These are phyloP conservation scores for Peronospora destructor DNA, from an alignment of 352 stramenopile species.

Conservation along the genomic window DNA sequence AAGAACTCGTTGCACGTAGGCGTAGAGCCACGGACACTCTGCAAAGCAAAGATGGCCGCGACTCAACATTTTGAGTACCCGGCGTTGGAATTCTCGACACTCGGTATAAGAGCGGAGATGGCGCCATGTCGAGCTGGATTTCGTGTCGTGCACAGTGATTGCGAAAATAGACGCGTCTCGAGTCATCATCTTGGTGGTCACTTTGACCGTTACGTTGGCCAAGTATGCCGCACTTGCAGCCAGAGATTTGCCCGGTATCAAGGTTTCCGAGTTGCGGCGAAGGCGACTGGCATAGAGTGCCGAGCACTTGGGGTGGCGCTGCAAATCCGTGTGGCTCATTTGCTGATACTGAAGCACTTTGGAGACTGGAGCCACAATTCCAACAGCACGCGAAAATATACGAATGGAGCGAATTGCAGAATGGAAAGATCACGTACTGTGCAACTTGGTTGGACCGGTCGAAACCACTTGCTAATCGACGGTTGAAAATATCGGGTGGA, in stretches of 20 bases:
- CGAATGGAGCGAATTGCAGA: constrained; percentile 12
- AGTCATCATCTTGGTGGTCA: constrained; percentile 24
- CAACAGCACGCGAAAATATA: neutral
- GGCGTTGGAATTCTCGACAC: constrained; percentile 32
- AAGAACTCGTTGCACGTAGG: constrained; percentile 31
- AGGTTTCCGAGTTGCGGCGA: constrained; percentile 5
- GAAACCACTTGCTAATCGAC: constrained; percentile 8
- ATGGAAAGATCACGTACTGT: constrained; percentile 11
- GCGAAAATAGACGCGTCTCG: constrained; percentile 20
- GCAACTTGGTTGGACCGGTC: constrained; percentile 6
- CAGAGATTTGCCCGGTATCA: constrained; percentile 1
- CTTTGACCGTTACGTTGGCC: constrained; percentile 26
- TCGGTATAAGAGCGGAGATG: constrained; percentile 33
- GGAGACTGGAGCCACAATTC: neutral
- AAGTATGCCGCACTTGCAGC: constrained; percentile 25
- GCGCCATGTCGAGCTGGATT: constrained; percentile 33
- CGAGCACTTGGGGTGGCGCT: constrained; percentile 35
- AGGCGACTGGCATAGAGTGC: constrained; percentile 19
- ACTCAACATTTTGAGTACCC: constrained; percentile 26
- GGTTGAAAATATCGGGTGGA: constrained; percentile 13
- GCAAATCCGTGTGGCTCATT: constrained; percentile 17
- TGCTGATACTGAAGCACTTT: neutral
- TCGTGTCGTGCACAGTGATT: constrained; percentile 35
- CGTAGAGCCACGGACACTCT: constrained; percentile 40
- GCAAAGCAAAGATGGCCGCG: constrained; percentile 39